phyloP scores from a whole-genome alignment of 225 moss, liverwort and hornwort species.

The Bryum argenteum region DNA sequence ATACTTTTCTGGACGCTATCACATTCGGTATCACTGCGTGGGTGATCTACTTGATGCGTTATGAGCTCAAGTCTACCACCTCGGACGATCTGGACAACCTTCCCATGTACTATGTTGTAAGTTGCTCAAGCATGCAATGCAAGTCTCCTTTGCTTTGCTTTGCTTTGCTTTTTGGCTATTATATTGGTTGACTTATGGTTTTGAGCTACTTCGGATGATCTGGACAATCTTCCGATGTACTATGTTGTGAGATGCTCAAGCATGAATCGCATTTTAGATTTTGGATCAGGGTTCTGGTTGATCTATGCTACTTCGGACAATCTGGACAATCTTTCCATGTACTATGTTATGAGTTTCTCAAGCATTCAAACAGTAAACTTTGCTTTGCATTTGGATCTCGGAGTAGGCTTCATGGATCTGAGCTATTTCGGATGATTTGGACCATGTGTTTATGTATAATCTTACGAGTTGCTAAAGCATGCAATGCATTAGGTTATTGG shows the following conservation, averaged over 20 bases:
- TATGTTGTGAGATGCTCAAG: constrained; percentile 64
- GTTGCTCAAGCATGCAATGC: too few relatives aligned
- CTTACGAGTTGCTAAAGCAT: too few relatives aligned
- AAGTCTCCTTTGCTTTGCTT: too few relatives aligned
- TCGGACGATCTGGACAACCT: constrained; percentile 88
- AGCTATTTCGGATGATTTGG: constrained; percentile 69
- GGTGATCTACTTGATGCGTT: constrained; percentile 91
- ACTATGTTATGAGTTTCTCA: too few relatives aligned
- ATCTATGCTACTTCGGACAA: constrained; percentile 53
- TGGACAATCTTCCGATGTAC: constrained; percentile 85
- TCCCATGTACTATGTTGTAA: constrained; percentile 34
- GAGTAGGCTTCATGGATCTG: too few relatives aligned
- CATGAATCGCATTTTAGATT: too few relatives aligned
- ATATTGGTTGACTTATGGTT: constrained; percentile 8
- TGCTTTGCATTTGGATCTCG: too few relatives aligned
- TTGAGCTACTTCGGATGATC: constrained; percentile 58
- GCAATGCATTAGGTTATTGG: too few relatives aligned
- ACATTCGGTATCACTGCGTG: constrained; percentile 75
- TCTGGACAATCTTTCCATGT: constrained; percentile 82
- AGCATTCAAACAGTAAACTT: too few relatives aligned
- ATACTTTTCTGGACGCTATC: constrained; percentile 79
- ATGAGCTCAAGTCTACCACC: constrained; percentile 77
- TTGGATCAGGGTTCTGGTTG: too few relatives aligned
- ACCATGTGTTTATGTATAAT: constrained; percentile 66
- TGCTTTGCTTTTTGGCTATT: too few relatives aligned